Evolutionary conservation across 352 stramenopile species (phyloP), one percentile per base, ranked within the genome.

Genomic region (Pythium oligandrum): DNA sequence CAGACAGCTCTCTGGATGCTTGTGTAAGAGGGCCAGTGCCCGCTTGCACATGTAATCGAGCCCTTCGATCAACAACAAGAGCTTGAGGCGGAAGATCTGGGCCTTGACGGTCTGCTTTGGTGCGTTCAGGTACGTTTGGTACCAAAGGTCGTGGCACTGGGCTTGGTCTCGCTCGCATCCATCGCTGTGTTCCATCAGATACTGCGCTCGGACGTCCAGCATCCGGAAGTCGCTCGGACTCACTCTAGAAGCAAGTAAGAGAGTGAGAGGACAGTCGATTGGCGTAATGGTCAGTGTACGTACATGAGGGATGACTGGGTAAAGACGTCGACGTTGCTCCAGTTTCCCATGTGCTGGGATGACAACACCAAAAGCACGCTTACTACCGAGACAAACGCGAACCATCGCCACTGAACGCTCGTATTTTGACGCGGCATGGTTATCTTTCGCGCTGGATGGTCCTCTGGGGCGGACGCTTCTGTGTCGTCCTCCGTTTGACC

Each of bases 141-240:
- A 42, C 36, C 63, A 37, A 10, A 39, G 37, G 7, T 45, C 38
- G 4, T 54, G 54, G 42, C 62, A 70, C 3, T 53, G 8, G 4
- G 34, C 35, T 0, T 12, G 12, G 11, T 50, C 30, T 0, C 38
- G 37, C 1, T 8, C 46, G 39, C 61, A 68, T 0, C 59, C 59
- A 6, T 34, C 42, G 36, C 37, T 40, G 38, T 12, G 49, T 3
- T 33, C n/a, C 12, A 42, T 8, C 11, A 61, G 34, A 38, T 50
- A 38, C 2, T 53, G 26, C 36, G 42, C 61, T 2, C 44, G 46
- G 1, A 37, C n/a, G 40, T 75, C 55, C 34, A 75, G 35, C 3
- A 71, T 39, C 3, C 68, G 49, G 63, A 58, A 78, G 51, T 81
- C 71, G 2, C 57, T 12, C 8, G 58, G 63, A 55, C 78, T 66